These are phyloP conservation scores for Blastomyces emzantsi DNA, from an alignment of 2,329 filamentous ascomycete species.

Conservation along the genomic window DNA sequence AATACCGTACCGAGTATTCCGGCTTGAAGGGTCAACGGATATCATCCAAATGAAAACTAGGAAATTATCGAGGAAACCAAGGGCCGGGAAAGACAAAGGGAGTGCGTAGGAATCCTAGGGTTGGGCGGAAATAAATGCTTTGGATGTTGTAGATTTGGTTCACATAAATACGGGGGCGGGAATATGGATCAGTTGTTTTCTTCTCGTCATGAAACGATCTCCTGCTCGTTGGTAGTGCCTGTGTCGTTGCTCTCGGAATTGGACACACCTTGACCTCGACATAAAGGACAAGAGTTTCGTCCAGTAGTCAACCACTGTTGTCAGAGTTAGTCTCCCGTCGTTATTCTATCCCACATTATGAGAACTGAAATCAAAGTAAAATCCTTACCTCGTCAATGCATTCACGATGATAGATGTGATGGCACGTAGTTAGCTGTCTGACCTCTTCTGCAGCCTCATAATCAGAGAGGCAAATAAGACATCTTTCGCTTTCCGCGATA, in stretches of 20 bases:
- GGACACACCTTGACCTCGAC: conserved; percentile 50
- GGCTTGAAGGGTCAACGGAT: not conserved
- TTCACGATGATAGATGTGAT: conserved; percentile 57
- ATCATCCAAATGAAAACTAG: not conserved
- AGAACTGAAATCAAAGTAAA: not conserved
- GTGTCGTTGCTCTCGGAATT: conserved; percentile 24
- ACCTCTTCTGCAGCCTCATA: conserved; percentile 55
- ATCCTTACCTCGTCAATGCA: conserved; percentile 58
- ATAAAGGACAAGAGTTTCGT: conserved; percentile 55
- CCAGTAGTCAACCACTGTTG: conserved; percentile 58
- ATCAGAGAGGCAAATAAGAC: conserved; percentile 58
- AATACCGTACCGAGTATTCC: not conserved
- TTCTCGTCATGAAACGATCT: not conserved
- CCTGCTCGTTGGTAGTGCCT: conserved; percentile 2
- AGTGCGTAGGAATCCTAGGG: not conserved
- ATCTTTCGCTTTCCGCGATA: conserved; percentile 47
- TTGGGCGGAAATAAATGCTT: not conserved
- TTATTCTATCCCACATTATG: conserved; percentile 9
- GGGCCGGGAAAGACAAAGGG: not conserved
- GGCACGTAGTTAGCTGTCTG: conserved; percentile 53
- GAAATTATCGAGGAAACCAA: not conserved
- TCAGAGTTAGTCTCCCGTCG: conserved; percentile 24
- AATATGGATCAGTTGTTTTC: not conserved
- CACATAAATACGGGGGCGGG: not conserved
- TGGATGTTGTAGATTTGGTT: not conserved